These are phyloP conservation scores for Eimeria sp. DNA, from an alignment of 169 alveolate species.

Conservation along the genomic window DNA sequence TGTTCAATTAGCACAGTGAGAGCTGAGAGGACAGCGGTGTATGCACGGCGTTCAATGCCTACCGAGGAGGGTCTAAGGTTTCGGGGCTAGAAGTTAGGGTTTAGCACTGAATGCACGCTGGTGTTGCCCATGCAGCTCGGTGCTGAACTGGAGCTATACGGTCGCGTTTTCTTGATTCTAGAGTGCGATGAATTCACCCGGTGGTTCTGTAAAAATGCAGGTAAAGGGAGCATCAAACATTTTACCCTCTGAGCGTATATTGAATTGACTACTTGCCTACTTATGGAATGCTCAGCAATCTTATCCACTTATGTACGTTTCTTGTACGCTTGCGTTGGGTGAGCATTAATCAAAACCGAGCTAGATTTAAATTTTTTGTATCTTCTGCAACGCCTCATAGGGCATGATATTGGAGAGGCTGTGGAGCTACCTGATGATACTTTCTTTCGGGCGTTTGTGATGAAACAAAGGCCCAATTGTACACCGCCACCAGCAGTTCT, in stretches of 20 bases:
- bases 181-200: slow-evolving; percentile 94
- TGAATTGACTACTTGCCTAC: background rate
- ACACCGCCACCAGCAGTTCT: slow-evolving; percentile 1
- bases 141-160: slow-evolving; percentile 89
- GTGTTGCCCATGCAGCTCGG: slow-evolving; percentile 82
- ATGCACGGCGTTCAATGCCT: background rate
- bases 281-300: background rate
- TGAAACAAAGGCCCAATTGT: background rate
- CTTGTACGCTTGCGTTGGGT: background rate
- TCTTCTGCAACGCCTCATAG: background rate
- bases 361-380: background rate
- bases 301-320: background rate
- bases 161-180: slow-evolving; percentile 91
- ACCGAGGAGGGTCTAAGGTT: background rate
- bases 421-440: slow-evolving; percentile 28
- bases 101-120: background rate
- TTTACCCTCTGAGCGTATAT: background rate
- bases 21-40: background rate
- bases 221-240: background rate
- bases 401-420: slow-evolving; percentile 60
- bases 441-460: slow-evolving; percentile 35
- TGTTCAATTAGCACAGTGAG: background rate
- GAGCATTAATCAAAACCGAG: background rate
- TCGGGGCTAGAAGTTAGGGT: background rate
- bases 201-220: slow-evolving; percentile 87